These are phyloP conservation scores for Selaginella moellendorffii DNA, from an alignment of 75 land plant species.

Conservation along the genomic window DNA sequence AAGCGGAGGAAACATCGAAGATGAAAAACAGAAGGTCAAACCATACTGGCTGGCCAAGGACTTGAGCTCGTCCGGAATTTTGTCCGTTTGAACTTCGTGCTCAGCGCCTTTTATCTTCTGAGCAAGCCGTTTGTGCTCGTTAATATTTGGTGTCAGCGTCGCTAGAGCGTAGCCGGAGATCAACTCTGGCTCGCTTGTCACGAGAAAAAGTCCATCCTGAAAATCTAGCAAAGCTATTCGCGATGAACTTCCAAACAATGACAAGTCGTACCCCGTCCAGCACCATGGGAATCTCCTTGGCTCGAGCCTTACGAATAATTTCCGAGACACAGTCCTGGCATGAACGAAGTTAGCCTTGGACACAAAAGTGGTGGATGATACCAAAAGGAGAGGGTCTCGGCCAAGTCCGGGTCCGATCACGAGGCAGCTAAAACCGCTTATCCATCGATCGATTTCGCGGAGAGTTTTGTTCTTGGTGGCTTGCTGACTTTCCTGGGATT, in stretches of 20 bases:
- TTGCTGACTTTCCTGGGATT: background rate
- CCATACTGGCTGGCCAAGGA: constrained; percentile 49
- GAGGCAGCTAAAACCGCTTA: constrained; percentile 86
- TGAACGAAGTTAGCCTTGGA: background rate
- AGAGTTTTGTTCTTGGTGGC: constrained; percentile 28
- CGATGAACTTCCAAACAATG: background rate
- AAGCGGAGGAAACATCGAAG: no score
- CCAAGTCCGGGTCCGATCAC: constrained; percentile 97
- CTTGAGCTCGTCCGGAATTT: constrained; percentile 38
- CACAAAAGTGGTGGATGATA: background rate
- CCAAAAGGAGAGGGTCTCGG: constrained; percentile 84
- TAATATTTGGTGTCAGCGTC: constrained; percentile 76
- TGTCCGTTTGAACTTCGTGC: constrained; percentile 13
- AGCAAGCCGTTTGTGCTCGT: constrained; percentile 80
- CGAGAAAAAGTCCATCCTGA: constrained; percentile 92
- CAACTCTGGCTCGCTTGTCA: constrained; percentile 71
- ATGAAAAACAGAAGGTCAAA: background rate
- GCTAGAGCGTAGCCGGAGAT: constrained; percentile 67
- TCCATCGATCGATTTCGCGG: constrained; percentile 66
- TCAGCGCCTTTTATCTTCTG: constrained; percentile 42
- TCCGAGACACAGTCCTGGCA: constrained; percentile 74
- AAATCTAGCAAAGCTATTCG: background rate
- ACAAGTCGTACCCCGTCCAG: constrained; percentile 64
- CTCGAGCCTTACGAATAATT: constrained; percentile 54
- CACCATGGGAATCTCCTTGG: constrained; percentile 55